Base-by-base conservation (phyloP, 208 protist species). In the Leishmania major region DNA sequence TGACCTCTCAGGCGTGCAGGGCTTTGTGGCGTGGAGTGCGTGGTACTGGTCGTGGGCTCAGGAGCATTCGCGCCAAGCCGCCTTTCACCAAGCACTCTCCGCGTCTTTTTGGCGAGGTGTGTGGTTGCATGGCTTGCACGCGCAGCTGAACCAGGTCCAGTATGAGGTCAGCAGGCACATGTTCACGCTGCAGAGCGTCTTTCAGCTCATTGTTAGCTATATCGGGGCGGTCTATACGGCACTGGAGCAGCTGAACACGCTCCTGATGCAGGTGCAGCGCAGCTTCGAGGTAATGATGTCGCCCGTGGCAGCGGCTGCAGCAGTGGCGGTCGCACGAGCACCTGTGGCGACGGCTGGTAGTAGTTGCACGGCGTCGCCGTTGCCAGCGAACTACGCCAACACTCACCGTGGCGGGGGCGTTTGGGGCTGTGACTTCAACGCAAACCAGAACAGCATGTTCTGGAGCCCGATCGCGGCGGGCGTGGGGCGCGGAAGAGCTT, bases 41-140 rank as follows among this genome's bases (percentile, higher is more conserved):
- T 91, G 82, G 84, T 95, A 94, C 88, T 94, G 92, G 91, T 91
- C 89, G 0, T 95, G 91, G 89, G 92, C 90, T 31, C 85, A 92
- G 80, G 81, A 89, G 47, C 88, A 94, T 77, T 75, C 79, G 5
- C 74, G 78, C 5, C 77, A 89, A 75, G 86, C 90, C 31, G 78
- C 88, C 25, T 76, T 92, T 7, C 88, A 94, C 81, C 80, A 86
- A 47, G 85, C 84, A 7, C 84, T 95, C 37, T 78, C 82, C 53
- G 45, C 37, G 17, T 74, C 70, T 67, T 92, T 91, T 77, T 95
- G 91, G 87, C 59, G 77, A 17, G 81, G 87, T 3, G 3, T 91
- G 31, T 89, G 84, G 71, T 49, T 4, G 51, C 73, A 75, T 5
- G 87, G 90, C 1, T 77, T 85, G 69, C 49, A 51, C 11, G 77